These are phyloP conservation scores for Dentipellis sp. DNA, from an alignment of 768 basidiomycete species.

Conservation along the genomic window DNA sequence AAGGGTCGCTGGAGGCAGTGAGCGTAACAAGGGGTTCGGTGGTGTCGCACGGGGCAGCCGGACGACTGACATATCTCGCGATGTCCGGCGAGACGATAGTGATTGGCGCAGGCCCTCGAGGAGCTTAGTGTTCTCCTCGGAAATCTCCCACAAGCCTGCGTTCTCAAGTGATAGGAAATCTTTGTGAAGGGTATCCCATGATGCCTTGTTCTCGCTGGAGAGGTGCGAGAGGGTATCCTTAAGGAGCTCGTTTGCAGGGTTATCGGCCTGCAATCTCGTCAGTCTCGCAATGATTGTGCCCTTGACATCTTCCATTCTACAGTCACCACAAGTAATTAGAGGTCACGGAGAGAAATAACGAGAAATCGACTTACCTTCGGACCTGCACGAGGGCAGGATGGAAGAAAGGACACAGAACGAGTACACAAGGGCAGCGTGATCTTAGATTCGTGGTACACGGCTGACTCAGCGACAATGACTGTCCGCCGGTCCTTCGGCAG, in stretches of 20 bases:
- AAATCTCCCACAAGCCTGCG: not conserved
- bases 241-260: not conserved
- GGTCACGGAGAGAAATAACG: not conserved
- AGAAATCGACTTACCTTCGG: too few relatives aligned
- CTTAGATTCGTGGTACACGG: too few relatives aligned
- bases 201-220: not conserved
- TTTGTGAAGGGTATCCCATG: not conserved
- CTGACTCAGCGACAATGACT: too few relatives aligned
- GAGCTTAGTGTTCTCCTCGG: not conserved
- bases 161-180: not conserved
- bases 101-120: not conserved
- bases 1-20: slow-evolving; percentile 14
- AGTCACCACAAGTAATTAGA: not conserved
- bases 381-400: too few relatives aligned
- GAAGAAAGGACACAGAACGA: too few relatives aligned
- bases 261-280: not conserved
- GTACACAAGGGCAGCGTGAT: too few relatives aligned
- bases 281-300: not conserved
- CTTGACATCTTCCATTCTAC: not conserved
- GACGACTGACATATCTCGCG: not conserved
- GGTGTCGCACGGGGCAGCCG: not conserved
- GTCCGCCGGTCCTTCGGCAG: too few relatives aligned
- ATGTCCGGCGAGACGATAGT: not conserved
- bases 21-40: slow-evolving; percentile 13
- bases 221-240: not conserved